Conservation (phyloP, 306 rosid genomes). For the Malus fusca region DNA sequence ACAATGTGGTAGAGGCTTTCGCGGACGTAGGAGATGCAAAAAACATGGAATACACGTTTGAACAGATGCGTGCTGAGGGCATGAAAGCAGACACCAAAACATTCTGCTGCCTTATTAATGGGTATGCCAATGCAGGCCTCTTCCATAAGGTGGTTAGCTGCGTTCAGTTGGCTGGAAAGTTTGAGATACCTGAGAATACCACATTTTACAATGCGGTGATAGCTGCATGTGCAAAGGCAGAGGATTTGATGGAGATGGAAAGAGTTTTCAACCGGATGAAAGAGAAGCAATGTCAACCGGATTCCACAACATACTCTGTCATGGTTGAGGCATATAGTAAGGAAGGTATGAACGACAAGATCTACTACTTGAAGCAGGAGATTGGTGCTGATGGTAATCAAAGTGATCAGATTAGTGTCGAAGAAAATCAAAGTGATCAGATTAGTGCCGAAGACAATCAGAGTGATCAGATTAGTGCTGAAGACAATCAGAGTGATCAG, state of each 20-base stretch:
- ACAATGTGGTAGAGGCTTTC: constrained; percentile 92
- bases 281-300: constrained; percentile 59
- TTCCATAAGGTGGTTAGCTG: constrained; percentile 82
- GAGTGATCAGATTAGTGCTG: constrained; percentile 20
- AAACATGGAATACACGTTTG: constrained; percentile 85
- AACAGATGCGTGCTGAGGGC: constrained; percentile 93
- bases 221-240: constrained; percentile 87
- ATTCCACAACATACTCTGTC: constrained; percentile 48
- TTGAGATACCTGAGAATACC: constrained; percentile 74
- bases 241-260: constrained; percentile 90
- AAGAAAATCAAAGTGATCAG: constrained; percentile 10
- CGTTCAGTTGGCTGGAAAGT: constrained; percentile 70
- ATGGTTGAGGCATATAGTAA: constrained; percentile 74
- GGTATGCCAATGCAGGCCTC: constrained; percentile 92
- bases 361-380: constrained; percentile 75
- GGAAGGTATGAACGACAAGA: constrained; percentile 88
- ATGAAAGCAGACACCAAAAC: constrained; percentile 94
- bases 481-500: constrained; percentile 11
- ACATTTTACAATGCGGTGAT: constrained; percentile 67
- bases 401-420: constrained; percentile 20
- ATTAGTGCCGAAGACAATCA: constrained; percentile 18
- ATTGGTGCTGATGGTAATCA: constrained; percentile 19
- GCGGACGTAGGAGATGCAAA: constrained; percentile 88
- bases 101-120: constrained; percentile 87
- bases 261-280: constrained; percentile 83